Percentiles rank a stretch among this genome's conserved stretches.
Evolutionary conservation across 495 filamentous ascomycete genomes (phyloP).

Genomic region (Aspergillus mulundensis): DNA sequence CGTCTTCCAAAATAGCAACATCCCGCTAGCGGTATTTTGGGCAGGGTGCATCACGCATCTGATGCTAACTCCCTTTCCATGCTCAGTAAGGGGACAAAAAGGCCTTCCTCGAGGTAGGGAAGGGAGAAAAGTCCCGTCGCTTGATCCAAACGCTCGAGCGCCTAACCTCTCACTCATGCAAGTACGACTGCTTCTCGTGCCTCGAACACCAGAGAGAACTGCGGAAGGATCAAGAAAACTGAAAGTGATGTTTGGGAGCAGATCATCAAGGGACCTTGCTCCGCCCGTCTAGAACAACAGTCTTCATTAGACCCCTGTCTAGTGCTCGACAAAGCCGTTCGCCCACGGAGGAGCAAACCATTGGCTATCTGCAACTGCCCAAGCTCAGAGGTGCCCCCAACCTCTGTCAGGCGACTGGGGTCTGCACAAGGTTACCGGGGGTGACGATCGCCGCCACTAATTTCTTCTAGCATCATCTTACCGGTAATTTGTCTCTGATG

Average conservation of each 20-base stretch:
- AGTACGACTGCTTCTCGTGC: constrained; percentile 24
- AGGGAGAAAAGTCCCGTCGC: constrained; percentile 7
- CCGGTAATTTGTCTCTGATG: constrained; percentile 29
- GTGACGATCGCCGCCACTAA: constrained; percentile 34
- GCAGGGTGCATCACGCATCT: constrained; percentile 13
- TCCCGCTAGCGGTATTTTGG: constrained; percentile 5
- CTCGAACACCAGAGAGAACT: constrained; percentile 22
- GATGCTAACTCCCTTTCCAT: constrained; percentile 7
- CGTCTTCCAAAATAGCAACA: constrained; percentile 7
- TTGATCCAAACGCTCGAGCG: constrained; percentile 33
- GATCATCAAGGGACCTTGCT: constrained; percentile 24
- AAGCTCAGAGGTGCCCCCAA: constrained; percentile 34
- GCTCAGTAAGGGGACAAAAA: constrained; percentile 33
- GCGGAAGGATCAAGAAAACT: not conserved
- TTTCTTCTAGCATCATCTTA: constrained; percentile 38
- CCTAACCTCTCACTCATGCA: constrained; percentile 30
- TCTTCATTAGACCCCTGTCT: constrained; percentile 19
- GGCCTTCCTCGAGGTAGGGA: not conserved
- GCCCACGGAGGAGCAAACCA: constrained; percentile 15
- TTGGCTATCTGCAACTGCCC: constrained; percentile 29
- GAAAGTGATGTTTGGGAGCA: constrained; percentile 14
- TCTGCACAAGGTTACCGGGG: constrained; percentile 37
- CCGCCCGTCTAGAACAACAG: constrained; percentile 17
- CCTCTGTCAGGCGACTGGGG: constrained; percentile 37
- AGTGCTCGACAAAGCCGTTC: constrained; percentile 12